phyloP scores from a whole-genome alignment of 441 rosid genomes.

The Populus hybrid region DNA sequence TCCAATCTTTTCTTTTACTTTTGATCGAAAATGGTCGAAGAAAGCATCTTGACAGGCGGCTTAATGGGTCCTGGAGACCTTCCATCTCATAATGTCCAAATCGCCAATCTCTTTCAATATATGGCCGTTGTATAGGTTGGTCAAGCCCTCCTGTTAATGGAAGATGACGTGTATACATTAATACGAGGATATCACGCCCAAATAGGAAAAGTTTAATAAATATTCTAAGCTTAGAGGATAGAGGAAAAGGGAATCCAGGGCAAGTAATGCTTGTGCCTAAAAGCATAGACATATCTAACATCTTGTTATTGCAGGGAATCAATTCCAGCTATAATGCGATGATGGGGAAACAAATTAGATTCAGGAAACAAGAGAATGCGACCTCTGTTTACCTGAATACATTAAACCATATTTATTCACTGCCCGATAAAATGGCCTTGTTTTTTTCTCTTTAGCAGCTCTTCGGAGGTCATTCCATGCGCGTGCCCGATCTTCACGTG shows the following conservation, averaged over 20 bases:
- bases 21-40: slow-evolving; percentile 39
- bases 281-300: not conserved
- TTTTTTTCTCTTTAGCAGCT: slow-evolving; percentile 60
- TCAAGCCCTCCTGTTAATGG: slow-evolving; percentile 77
- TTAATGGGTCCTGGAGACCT: slow-evolving; percentile 89
- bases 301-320: not conserved
- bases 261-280: not conserved
- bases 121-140: slow-evolving; percentile 57
- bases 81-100: slow-evolving; percentile 97
- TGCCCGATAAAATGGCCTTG: slow-evolving; percentile 76
- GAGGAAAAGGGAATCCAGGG: not conserved
- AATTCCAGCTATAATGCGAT: not conserved
- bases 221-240: not conserved
- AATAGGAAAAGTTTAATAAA: no score
- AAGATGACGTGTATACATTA: not conserved
- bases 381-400: slow-evolving; percentile 75
- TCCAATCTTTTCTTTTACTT: slow-evolving; percentile 38
- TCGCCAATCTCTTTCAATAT: slow-evolving; percentile 78
- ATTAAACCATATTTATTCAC: slow-evolving; percentile 66
- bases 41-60: slow-evolving; percentile 52
- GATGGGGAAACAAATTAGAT: not conserved
- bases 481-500: slow-evolving; percentile 54
- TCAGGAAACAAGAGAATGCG: not conserved
- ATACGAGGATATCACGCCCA: not conserved
- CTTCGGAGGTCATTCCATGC: slow-evolving; percentile 77